Evolutionary conservation across 169 alveolate genomes (phyloP), one percentile per base, ranked within the genome.

Genomic region (Plasmodium gallinaceum): DNA sequence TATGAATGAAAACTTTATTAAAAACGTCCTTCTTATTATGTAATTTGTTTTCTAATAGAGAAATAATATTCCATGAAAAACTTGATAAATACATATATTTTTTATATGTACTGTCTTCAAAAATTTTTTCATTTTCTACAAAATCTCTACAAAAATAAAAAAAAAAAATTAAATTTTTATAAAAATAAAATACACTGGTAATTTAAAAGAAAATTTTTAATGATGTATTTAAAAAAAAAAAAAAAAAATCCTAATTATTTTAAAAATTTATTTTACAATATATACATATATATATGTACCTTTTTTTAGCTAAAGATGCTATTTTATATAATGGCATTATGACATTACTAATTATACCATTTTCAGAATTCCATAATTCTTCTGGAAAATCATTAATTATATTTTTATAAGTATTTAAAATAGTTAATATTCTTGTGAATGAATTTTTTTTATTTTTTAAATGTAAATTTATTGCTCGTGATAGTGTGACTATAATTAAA

Each of bases 391-490:
- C 92, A 8, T 22, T 45, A 86, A 86, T 71, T 24, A 86, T 86
- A 45, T 71, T 58, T 86, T 60, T 86, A 43, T 70, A 86, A 14
- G 64, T 52, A 32, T 71, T 24, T 39, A 86, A 60, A 45, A 86
- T 86, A 12, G 92, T 71, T 18, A 60, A 64, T 70, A 86, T 86
- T 70, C 87, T 58, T 39, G 74, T 66, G 46, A 86, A 86, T 9
- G 92, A 58, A 70, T 86, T 69, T 60, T 71, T 71, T 64, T 61
- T 71, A 73, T 86, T 86, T 70, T 42, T 58, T 43, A 86, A 70
- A 20, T 86, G 92, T n/a, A 86, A 42, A 24, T 51, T 71, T 57
- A 86, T 69, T 32, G 88, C 88, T 60, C 92, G 92, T 60, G 92
- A 86, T 32, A 86, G 42, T 20, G 92, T 86, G 24, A 86, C 46